Evolutionary conservation across 2,329 filamentous ascomycete genomes (phyloP), one percentile per base, ranked within the genome.

Genomic region (Apiospora arundinis): DNA sequence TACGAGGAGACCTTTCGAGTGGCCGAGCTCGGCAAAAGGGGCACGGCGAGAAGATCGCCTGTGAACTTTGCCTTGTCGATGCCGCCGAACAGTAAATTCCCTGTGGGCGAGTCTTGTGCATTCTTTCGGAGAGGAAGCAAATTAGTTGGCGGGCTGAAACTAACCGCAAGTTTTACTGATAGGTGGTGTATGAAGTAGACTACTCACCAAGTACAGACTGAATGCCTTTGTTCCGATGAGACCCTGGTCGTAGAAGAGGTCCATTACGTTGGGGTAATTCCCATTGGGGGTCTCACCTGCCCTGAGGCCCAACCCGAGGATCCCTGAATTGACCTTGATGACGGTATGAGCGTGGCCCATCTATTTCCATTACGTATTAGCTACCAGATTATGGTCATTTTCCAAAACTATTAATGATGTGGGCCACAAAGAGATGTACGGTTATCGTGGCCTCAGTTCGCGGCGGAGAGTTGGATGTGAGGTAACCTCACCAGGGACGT

Each of bases 1-100:
- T 89, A 89, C 7, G 87, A 83, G 32, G 81, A 82, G 72, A 82
- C 85, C 45, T 69, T 76, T 73, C 67, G 68, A 44, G 76, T 84
- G 69, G 79, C 74, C 67, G 83, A 79, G 71, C 81, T 78, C 75
- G 90, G 83, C 72, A 94, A 84, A 21, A 91, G 87, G 9, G 89
- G 88, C 4, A 95, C 84, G 5, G 86, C 88, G 63, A 86, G 85
- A 44, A 95, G 84, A 2, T 88, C 80, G 67, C 92, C 93, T 0
- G 84, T 79, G 81, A 90, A 96, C 79, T 95, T 95, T 72, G 87
- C 88, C 0, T 89, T 93, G 79, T 95, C 93, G 72, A 95, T 90
- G n/a, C 92, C 93, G 60, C 93, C 93, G 75, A 95, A 96, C 1
- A 95, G 84, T 72, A 95, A 91, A 75, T 32, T 63, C 8, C 56